Evolutionary conservation across 129 eudicot species (phyloP).

Genomic region (Flaveria ramosissima): DNA sequence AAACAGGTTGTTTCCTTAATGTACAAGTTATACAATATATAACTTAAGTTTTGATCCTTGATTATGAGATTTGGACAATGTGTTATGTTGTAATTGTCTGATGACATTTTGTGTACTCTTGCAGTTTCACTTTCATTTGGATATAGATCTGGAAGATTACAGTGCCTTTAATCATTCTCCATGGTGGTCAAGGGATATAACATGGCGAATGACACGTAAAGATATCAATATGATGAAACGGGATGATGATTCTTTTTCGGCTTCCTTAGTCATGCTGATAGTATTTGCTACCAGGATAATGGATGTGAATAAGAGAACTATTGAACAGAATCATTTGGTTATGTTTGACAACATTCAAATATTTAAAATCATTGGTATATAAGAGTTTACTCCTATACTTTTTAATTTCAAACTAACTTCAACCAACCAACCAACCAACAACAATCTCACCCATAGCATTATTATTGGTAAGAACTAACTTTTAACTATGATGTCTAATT

Average conservation of each 20-base stretch:
- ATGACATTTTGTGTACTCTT: constrained; percentile 1
- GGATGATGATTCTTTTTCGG: not conserved
- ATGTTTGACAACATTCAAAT: too few species aligned
- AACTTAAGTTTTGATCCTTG: not conserved
- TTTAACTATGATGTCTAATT: too few species aligned
- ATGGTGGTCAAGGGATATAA: constrained; percentile 1
- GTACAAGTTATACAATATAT: not conserved
- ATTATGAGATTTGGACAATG: not conserved
- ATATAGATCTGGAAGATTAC: not conserved
- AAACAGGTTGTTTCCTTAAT: constrained; percentile 17
- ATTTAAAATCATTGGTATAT: too few species aligned
- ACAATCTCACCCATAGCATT: too few species aligned
- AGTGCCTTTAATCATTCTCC: constrained; percentile 10
- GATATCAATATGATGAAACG: constrained; percentile 1
- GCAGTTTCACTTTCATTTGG: constrained; percentile 14
- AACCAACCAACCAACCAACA: too few species aligned
- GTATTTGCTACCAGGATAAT: constrained; percentile 1
- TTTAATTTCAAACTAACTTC: too few species aligned
- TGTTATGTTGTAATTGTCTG: not conserved
- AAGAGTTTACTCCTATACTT: too few species aligned
- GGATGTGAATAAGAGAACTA: not conserved
- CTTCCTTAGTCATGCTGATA: not conserved
- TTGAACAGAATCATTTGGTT: not conserved
- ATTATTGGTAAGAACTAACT: too few species aligned
- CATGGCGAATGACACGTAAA: not conserved